Evolutionary conservation across 345 rosid genomes (phyloP), one percentile per base, ranked within the genome.

Genomic region (Syzygium aromaticum): DNA sequence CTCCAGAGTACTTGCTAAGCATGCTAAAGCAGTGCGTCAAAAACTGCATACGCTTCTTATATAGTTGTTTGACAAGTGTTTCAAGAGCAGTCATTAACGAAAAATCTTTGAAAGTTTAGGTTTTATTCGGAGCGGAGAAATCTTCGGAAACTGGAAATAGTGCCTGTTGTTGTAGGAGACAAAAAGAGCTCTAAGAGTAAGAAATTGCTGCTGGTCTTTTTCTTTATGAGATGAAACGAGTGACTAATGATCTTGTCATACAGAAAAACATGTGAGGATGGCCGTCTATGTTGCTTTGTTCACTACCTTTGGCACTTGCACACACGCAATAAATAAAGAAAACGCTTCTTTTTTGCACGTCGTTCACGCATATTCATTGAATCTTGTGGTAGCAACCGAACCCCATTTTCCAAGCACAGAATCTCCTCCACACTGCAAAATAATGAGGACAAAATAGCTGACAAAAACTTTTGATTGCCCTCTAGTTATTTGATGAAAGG

Each of bases 201-300:
- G 52, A 5, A 84, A 0, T 3, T 33, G 52, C 78, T 28, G 73
- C 57, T 61, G 28, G 30, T 54, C 52, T 28, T 12, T 56, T 25
- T 40, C 64, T 38, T 57, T 1, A 4, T 3, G 27, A 30, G 40
- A 87, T 82, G 51, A 84, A 56, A 46, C 54, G 30, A 54, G 16
- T 46, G 84, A 52, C 46, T 7, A 25, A 25, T 63, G 17, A 67
- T 67, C 73, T 59, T 73, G 40, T 51, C 80, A 27, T 19, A 11
- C 46, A 59, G 51, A 85, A 51, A 77, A 85, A 83, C 84, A 77
- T 78, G 84, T 25, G 77, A 89, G 89, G 90, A 86, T 82, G 90
- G 86, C 93, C 93, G 93, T 91, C 77, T 57, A 88, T 87, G 91
- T 88, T 92, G 92, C 92, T 87, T 87, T 87, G 7, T 64, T 88